Evolutionary conservation across 179 eudicot species (phyloP).

Genomic region (Vitellaria paradoxa): DNA sequence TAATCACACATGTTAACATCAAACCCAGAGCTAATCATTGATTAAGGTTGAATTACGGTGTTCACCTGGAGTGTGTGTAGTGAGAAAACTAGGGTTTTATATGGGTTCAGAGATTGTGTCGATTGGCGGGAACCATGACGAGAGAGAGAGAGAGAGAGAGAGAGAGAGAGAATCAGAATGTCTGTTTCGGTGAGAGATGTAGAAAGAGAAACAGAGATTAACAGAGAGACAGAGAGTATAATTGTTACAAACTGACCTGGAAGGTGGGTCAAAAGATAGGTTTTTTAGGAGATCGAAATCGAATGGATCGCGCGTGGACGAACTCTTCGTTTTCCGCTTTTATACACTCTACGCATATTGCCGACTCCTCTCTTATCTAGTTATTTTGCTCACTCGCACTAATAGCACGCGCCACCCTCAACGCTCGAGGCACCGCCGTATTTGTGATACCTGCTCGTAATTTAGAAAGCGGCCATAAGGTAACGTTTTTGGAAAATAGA

Average conservation of each 20-base stretch:
- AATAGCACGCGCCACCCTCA: too few relatives aligned
- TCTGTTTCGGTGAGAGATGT: neutral
- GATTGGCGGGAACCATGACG: constrained; percentile 51
- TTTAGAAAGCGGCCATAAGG: too few relatives aligned
- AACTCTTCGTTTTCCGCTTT: neutral
- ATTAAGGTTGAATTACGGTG: neutral
- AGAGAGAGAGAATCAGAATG: constrained; percentile 1
- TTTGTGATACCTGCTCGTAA: too few relatives aligned
- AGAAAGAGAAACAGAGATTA: neutral
- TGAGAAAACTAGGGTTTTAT: constrained; percentile 25
- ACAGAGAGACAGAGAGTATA: neutral
- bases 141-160: constrained; percentile 10
- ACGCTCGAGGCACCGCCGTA: too few relatives aligned
- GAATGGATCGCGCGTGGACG: constrained; percentile 12
- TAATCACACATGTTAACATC: neutral
- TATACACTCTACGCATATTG: too few relatives aligned
- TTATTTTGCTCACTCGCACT: too few relatives aligned
- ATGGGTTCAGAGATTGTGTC: constrained; percentile 3
- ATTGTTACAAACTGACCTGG: constrained; percentile 16
- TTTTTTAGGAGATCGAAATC: constrained; percentile 26
- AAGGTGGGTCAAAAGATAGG: constrained; percentile 17
- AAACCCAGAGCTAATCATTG: neutral
- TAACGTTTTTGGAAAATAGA: too few relatives aligned
- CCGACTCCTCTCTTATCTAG: too few relatives aligned
- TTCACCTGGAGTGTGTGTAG: constrained; percentile 11